These are phyloP conservation scores for Wolfiporia cocos DNA, from an alignment of 1,284 basidiomycete species.

Conservation along the genomic window DNA sequence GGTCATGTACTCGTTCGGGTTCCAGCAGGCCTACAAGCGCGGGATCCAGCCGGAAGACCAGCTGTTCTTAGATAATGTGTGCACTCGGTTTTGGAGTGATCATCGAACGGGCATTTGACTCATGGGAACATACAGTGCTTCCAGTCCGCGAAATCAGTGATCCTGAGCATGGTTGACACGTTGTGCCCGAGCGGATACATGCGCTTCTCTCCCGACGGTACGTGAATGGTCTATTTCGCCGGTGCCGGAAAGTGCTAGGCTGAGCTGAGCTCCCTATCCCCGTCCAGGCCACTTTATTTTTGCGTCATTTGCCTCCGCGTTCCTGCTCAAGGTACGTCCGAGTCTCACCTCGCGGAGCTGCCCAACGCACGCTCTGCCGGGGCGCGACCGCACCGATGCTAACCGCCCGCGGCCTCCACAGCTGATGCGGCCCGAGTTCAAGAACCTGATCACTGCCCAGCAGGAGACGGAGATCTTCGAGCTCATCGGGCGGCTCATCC, in stretches of 20 bases:
- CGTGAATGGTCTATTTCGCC: constrained; percentile 9
- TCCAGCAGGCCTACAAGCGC: constrained; percentile 73
- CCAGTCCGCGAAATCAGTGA: constrained; percentile 62
- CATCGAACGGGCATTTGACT: constrained; percentile 2
- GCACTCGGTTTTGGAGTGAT: constrained; percentile 6
- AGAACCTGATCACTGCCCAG: constrained; percentile 48
- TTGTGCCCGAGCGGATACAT: constrained; percentile 73
- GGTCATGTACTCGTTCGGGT: constrained; percentile 82
- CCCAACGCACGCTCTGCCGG: too few species aligned
- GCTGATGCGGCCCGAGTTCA: constrained; percentile 72
- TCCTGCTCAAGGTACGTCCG: constrained; percentile 64
- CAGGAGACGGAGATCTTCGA: constrained; percentile 67
- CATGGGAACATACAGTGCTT: constrained; percentile 44
- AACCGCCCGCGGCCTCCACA: constrained; percentile 21
- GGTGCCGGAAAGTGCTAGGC: constrained; percentile 1
- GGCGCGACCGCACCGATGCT: too few species aligned
- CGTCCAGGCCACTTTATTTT: constrained; percentile 72
- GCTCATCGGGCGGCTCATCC: constrained; percentile 66
- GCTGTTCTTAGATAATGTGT: constrained; percentile 66
- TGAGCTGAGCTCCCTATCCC: constrained; percentile 3
- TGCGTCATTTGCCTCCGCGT: constrained; percentile 80
- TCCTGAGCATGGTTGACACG: constrained; percentile 57
- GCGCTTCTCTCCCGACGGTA: constrained; percentile 78
- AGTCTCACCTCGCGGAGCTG: too few species aligned
- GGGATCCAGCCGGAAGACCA: constrained; percentile 59